Conservation (phyloP, 225 moss, liverwort and hornwort genomes). For the Polytrichum formosum region DNA sequence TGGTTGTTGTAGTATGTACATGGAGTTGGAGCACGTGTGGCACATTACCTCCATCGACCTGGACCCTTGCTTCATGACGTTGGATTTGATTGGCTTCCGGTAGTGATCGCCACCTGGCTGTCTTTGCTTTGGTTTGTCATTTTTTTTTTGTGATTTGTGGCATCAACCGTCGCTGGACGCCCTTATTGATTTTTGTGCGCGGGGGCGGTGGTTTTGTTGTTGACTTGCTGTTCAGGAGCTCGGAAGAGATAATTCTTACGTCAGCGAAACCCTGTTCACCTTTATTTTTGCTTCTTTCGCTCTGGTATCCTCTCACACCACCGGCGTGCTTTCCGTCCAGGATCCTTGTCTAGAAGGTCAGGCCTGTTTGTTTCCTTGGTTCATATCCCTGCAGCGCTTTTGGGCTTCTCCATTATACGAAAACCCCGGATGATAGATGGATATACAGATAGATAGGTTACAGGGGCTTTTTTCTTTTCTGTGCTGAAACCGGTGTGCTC, state of each 20-base stretch:
- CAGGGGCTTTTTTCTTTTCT: not conserved
- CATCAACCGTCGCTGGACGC: too few species aligned
- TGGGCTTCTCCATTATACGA: not conserved
- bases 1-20: constrained; percentile 57
- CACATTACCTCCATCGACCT: constrained; percentile 91
- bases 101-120: constrained; percentile 13
- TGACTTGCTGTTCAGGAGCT: constrained; percentile 46
- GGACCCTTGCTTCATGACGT: constrained; percentile 88
- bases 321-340: not conserved
- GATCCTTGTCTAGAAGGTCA: not conserved
- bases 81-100: constrained; percentile 84
- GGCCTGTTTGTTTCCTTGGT: not conserved
- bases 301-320: constrained; percentile 28
- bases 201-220: too few species aligned
- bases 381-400: not conserved
- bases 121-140: not conserved
- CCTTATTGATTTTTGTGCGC: too few species aligned
- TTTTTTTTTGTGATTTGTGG: not conserved
- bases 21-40: constrained; percentile 88
- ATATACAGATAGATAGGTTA: not conserved
- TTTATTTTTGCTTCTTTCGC: constrained; percentile 70
- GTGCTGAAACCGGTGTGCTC: not conserved
- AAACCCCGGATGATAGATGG: not conserved
- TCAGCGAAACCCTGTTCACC: constrained; percentile 87
- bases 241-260: constrained; percentile 68